phyloP scores from a whole-genome alignment of 345 rosid species.

The Eucalyptus virginea region DNA sequence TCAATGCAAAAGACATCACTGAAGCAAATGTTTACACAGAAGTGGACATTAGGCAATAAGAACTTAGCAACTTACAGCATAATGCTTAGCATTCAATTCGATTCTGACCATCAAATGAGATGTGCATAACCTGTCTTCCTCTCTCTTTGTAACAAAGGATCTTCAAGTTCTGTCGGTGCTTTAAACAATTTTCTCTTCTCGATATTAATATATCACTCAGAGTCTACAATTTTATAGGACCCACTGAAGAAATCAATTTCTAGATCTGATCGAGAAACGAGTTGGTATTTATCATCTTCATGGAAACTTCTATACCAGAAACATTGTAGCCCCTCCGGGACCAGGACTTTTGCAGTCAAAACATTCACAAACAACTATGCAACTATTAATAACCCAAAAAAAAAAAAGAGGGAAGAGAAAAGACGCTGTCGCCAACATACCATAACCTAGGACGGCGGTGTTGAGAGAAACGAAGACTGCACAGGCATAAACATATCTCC shows the following conservation, averaged over 20 bases:
- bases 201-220: neutral
- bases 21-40: neutral
- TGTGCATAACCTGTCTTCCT: neutral
- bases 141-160: neutral
- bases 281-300: neutral
- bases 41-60: neutral
- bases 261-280: neutral
- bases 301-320: neutral
- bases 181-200: neutral
- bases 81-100: neutral
- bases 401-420: neutral
- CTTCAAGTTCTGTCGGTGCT: neutral
- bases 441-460: constrained; percentile 83
- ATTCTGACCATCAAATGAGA: neutral
- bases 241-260: neutral
- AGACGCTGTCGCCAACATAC: constrained; percentile 7
- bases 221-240: neutral
- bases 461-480: constrained; percentile 83
- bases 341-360: neutral
- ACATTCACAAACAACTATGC: neutral
- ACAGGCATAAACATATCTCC: constrained; percentile 55
- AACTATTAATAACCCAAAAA: neutral
- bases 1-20: neutral
- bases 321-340: neutral
- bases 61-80: neutral